A percentile compares a stretch with the other conserved stretches of the same genome.
Evolutionary conservation across 1,139 yeast genomes (phyloP).

Genomic region (Yamadazyma siamensis): DNA sequence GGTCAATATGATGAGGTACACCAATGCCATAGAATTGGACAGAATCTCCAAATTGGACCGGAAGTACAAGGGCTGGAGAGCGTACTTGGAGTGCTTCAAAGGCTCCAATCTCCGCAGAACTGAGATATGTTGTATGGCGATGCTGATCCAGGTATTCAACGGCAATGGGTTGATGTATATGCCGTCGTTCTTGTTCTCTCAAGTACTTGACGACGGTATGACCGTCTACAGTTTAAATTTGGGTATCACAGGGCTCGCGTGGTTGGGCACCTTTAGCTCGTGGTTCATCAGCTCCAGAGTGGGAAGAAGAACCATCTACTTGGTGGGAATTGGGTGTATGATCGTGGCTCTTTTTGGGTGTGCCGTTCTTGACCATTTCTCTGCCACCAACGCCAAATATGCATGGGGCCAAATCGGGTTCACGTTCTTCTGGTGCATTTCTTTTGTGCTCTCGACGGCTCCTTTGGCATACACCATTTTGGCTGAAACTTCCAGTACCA

Average conservation of each 20-base stretch:
- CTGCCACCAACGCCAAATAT: slow-evolving; percentile 14
- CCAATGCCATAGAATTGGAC: slow-evolving; percentile 10
- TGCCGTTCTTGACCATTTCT: slow-evolving; percentile 13
- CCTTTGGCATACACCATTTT: slow-evolving; percentile 56
- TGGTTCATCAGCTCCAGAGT: slow-evolving; percentile 17
- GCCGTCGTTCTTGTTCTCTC: slow-evolving; percentile 32
- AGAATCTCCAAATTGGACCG: slow-evolving; percentile 2
- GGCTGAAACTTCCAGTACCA: slow-evolving; percentile 52
- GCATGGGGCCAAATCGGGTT: slow-evolving; percentile 20
- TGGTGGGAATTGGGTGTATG: slow-evolving; percentile 19
- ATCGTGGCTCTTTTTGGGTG: slow-evolving; percentile 20
- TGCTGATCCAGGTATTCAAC: slow-evolving; percentile 9
- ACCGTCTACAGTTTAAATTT: slow-evolving; percentile 27
- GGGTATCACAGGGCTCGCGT: slow-evolving; percentile 20
- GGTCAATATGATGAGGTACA: slow-evolving; percentile 9
- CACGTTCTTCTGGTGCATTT: slow-evolving; percentile 38
- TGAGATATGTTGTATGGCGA: slow-evolving; percentile 19
- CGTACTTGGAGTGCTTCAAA: slow-evolving; percentile 18
- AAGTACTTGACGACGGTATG: slow-evolving; percentile 26
- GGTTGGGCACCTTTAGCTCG: slow-evolving; percentile 16
- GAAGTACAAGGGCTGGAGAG: slow-evolving; percentile 15
- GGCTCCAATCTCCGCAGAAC: slow-evolving; percentile 20
- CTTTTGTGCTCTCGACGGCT: slow-evolving; percentile 50
- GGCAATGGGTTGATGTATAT: slow-evolving; percentile 13
- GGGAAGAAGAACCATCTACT: slow-evolving; percentile 19